Evolutionary conservation across 139 green algal genomes (phyloP), one percentile per base, ranked within the genome.

Genomic region (Limnomonas spitsbergensis): DNA sequence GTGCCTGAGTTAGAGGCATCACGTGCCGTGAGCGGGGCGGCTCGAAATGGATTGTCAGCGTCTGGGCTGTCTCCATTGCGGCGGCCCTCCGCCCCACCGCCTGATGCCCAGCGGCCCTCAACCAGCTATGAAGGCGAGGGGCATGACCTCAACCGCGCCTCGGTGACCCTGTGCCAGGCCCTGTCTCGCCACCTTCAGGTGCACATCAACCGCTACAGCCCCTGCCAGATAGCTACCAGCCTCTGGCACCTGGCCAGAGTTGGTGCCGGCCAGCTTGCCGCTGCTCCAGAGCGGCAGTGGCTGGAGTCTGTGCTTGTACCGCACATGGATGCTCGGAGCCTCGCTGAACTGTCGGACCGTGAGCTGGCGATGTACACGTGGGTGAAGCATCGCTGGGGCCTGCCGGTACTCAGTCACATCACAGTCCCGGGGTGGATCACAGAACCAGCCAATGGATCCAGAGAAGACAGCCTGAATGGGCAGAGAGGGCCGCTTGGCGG

Each of bases 361-460:
- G 56, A 70, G 56, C 56, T 38, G 9, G 56, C 56, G 7, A 70
- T 37, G 56, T 70, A 70, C 56, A 38, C 29, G 9, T 70, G 56
- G 56, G 27, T 36, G 27, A 70, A 70, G 56, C 14, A 7, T 7
- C 27, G 24, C 7, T 32, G 9, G 6, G n/a, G 56, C 29, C 56
- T 70, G 56, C 56, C 56, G 4, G 14, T 70, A 20, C 29, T 70
- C 7, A 36, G n/a, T 32, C n/a, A 36, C 56, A 37, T 70, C 7
- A 36, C 14, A 61, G n/a, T n/a, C 47, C 14, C 14, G 47, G 20
- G 20, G 14, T 61, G 20, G 47, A 61, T 61, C 47, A 29, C 20
- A 61, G 47, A 61, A 29, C 20, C 20, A 20, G 20, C 14, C 14
- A 61, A 29, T 20, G 47, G 20, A 61, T 14, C 20, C 14, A 61